Evolutionary conservation across 805 yeast genomes (phyloP).

Genomic region (Zygoascus flipseniorum): DNA sequence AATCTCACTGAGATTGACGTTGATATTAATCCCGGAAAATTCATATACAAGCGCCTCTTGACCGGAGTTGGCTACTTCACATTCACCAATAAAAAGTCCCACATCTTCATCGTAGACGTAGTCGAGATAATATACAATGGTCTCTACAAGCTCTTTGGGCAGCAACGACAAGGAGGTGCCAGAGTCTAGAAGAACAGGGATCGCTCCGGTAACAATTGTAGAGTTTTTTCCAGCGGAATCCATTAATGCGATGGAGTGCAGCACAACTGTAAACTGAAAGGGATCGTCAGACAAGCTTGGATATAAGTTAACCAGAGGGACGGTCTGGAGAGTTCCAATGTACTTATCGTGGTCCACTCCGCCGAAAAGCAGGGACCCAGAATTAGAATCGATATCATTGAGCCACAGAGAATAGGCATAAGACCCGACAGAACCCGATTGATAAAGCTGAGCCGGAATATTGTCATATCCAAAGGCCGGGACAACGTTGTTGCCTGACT

Average conservation of each 20-base stretch:
- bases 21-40: constrained; percentile 20
- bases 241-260: constrained; percentile 1
- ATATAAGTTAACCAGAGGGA: constrained; percentile 16
- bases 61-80: constrained; percentile 17
- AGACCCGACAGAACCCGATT: constrained; percentile 35
- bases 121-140: constrained; percentile 30
- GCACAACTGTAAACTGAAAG: constrained; percentile 11
- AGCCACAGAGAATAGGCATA: constrained; percentile 41
- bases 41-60: constrained; percentile 11
- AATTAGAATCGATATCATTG: constrained; percentile 24
- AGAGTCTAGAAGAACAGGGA: constrained; percentile 36
- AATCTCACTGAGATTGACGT: constrained; percentile 22
- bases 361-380: constrained; percentile 41
- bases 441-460: constrained; percentile 52
- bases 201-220: constrained; percentile 3
- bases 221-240: constrained; percentile 3
- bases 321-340: constrained; percentile 27
- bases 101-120: constrained; percentile 29
- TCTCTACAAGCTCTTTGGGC: constrained; percentile 21
- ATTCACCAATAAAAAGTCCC: constrained; percentile 17
- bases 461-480: constrained; percentile 40
- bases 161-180: constrained; percentile 21
- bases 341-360: constrained; percentile 44
- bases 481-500: neutral
- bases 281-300: constrained; percentile 5